phyloP scores from a whole-genome alignment of 306 rosid species.

The Prunus padus region DNA sequence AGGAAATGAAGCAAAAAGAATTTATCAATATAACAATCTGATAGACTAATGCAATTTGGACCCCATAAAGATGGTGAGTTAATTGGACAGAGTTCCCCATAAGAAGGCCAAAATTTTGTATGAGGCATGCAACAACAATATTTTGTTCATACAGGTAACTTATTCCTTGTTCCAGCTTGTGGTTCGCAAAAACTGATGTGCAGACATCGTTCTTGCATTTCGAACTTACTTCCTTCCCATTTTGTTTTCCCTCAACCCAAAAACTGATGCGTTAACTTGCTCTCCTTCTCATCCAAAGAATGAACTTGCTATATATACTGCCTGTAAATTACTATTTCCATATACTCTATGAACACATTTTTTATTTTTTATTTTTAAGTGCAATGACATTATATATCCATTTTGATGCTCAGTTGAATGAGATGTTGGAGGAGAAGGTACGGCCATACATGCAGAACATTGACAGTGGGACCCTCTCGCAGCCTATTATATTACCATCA shows the following conservation, averaged over 20 bases:
- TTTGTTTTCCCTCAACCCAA: background rate
- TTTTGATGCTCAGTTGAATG: conserved; percentile 58
- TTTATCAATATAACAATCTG: background rate
- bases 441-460: conserved; percentile 58
- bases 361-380: background rate
- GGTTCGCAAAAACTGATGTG: background rate
- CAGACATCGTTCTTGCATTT: too few species aligned
- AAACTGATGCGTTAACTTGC: too few species aligned
- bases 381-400: conserved; percentile 13
- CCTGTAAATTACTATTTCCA: background rate
- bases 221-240: background rate
- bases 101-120: background rate
- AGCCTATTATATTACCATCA: conserved; percentile 60
- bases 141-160: background rate
- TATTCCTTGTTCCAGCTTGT: background rate
- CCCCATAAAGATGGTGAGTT: background rate
- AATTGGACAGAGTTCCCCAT: too few species aligned
- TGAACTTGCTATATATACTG: background rate
- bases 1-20: background rate
- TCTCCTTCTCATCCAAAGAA: too few species aligned
- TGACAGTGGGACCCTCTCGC: conserved; percentile 53
- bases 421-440: conserved; percentile 82
- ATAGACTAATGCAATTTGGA: background rate
- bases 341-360: background rate
- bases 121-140: background rate